phyloP scores from a whole-genome alignment of 2,329 filamentous ascomycete genomes.

The Albifimbria verrucaria region DNA sequence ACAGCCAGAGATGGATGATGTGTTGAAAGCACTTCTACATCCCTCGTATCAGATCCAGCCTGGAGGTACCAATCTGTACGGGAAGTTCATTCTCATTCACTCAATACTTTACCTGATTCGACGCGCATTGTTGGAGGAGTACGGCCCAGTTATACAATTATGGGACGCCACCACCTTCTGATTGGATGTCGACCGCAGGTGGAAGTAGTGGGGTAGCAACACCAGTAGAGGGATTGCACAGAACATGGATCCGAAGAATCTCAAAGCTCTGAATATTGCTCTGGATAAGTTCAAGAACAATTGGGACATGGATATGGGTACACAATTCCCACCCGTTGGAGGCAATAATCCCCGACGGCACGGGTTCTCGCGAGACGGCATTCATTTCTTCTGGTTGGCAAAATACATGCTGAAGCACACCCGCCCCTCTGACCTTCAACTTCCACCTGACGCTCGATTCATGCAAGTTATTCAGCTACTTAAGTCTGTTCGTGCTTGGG shows the following conservation, averaged over 20 bases:
- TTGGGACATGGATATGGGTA: conserved; percentile 68
- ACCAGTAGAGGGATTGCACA: conserved; percentile 35
- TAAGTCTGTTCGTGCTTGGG: conserved; percentile 58
- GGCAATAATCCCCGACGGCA: conserved; percentile 53
- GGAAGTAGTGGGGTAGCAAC: conserved; percentile 43
- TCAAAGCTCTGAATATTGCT: conserved; percentile 50
- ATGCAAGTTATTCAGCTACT: conserved; percentile 58
- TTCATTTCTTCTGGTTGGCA: conserved; percentile 72
- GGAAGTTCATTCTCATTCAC: conserved; percentile 72
- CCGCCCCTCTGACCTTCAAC: conserved; percentile 48
- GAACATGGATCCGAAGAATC: conserved; percentile 40
- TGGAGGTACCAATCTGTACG: conserved; percentile 66
- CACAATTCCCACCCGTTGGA: conserved; percentile 59
- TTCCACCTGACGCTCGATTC: conserved; percentile 57
- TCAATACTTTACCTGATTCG: conserved; percentile 61
- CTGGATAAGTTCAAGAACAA: conserved; percentile 69
- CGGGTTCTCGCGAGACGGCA: conserved; percentile 68
- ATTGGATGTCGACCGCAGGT: conserved; percentile 49
- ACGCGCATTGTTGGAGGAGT: conserved; percentile 37
- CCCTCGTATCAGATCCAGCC: conserved; percentile 57
- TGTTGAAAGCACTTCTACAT: conserved; percentile 59
- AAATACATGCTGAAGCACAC: conserved; percentile 62
- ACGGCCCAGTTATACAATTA: conserved; percentile 33
- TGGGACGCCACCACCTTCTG: conserved; percentile 56
- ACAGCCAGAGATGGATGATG: conserved; percentile 62